These are phyloP conservation scores for Malassezia japonica DNA, from an alignment of 1,284 basidiomycete species.

Conservation along the genomic window DNA sequence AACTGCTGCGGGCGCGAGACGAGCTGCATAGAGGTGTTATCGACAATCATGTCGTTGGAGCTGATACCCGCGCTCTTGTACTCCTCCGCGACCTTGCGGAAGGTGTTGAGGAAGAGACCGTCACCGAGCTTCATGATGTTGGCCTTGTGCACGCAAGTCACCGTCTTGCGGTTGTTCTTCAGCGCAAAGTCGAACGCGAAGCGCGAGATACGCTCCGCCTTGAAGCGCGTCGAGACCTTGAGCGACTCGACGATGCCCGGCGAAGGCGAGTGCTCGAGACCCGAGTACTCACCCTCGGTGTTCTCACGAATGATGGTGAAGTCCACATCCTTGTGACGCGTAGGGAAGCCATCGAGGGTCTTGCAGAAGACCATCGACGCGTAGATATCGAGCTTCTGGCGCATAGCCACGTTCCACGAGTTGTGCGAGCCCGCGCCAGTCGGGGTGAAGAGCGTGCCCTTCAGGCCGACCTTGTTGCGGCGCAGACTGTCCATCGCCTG, in stretches of 20 bases:
- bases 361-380: conserved; percentile 97
- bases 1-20: conserved; percentile 90
- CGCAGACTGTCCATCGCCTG: conserved; percentile 83
- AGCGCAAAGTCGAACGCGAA: conserved; percentile 99
- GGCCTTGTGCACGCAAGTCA: conserved; percentile 99
- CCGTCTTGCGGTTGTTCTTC: conserved; percentile 99
- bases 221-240: conserved; percentile 90
- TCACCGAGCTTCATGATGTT: conserved; percentile 99
- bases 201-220: conserved; percentile 90
- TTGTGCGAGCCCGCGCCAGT: conserved; percentile 93
- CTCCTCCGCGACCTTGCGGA: conserved; percentile 82
- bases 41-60: conserved; percentile 97
- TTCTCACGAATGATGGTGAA: conserved; percentile 99
- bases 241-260: conserved; percentile 97
- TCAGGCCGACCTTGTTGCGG: conserved; percentile 95
- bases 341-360: conserved; percentile 90
- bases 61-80: conserved; percentile 88
- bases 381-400: conserved; percentile 97
- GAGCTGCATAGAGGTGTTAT: conserved; percentile 99
- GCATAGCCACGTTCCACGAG: conserved; percentile 99
- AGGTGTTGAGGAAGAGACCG: conserved; percentile 97
- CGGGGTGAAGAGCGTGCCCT: conserved; percentile 98
- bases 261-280: conserved; percentile 84
- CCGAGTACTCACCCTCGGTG: conserved; percentile 99
- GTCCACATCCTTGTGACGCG: conserved; percentile 91